Evolutionary conservation across 192 early-diverging fungal species (phyloP), one percentile per base, ranked within the genome.

Genomic region (Linderina pennispora): DNA sequence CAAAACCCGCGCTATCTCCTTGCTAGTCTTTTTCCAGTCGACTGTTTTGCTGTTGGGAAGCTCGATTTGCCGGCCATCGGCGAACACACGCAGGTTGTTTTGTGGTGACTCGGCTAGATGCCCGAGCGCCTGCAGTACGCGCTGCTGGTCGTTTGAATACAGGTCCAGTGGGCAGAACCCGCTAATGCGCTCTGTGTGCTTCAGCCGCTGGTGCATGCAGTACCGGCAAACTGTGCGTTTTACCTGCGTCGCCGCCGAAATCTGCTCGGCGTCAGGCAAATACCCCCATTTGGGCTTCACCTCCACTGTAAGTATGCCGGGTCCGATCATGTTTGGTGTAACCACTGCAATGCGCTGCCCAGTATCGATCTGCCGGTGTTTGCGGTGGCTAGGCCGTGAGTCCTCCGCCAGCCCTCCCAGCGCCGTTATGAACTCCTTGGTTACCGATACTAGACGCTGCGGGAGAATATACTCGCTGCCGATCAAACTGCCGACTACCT

Each of bases 251-350:
- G 65, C 47, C 1, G 46, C 32, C 0, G 58, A 43, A 11, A 84
- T 65, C 16, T 45, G 52, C 20, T 42, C 13, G 2, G 81, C 76
- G 8, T 25, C 48, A 8, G 82, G 76, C 11, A 88, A 50, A 40
- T 83, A 85, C 14, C 81, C 84, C 83, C 85, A 87, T 43, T 88
- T 88, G 41, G 85, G 84, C 77, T 83, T 83, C 16, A 83, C 63
- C 43, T 83, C 81, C 4, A 80, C 58, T 3, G 74, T 61, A 6
- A 76, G 38, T 47, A 39, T 7, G 45, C 15, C 39, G 16, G 38
- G 16, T 15, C 22, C 31, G 11, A 31, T 31, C 48, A 79, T 61
- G 47, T 81, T 78, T 14, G 55, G 50, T 23, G 59, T 64, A 24
- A 85, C 38, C 2, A 77, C 50, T 1, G 55, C 79, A 9, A 63